Percentiles rank a stretch among this genome's conserved stretches.
phyloP scores from a whole-genome alignment of 2,329 filamentous ascomycete genomes.

The Hirsutella thompsonii region DNA sequence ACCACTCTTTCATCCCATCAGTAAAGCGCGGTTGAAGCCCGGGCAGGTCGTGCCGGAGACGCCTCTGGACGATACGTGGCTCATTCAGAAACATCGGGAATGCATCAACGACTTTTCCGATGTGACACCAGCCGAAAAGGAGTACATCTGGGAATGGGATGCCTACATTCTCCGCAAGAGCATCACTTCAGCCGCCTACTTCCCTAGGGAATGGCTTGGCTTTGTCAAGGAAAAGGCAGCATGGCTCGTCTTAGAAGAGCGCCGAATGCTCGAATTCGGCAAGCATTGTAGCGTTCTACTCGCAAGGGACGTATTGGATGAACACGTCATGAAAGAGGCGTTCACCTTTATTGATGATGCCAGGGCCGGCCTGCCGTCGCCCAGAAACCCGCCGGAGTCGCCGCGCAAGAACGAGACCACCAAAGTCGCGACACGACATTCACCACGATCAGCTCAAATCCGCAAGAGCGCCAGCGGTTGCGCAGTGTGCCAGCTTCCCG shows the following conservation, averaged over 20 bases:
- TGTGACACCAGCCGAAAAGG: slow-evolving; percentile 38
- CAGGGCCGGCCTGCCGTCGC: slow-evolving; percentile 14
- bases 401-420: slow-evolving; percentile 4
- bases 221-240: slow-evolving; percentile 36
- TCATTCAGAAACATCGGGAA: slow-evolving; percentile 46
- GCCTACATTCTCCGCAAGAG: slow-evolving; percentile 37
- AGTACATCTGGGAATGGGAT: slow-evolving; percentile 47
- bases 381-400: neutral
- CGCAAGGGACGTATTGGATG: slow-evolving; percentile 32
- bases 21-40: slow-evolving; percentile 36
- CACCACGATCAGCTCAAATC: slow-evolving; percentile 20
- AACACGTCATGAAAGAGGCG: slow-evolving; percentile 28
- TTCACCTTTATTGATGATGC: slow-evolving; percentile 29
- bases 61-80: slow-evolving; percentile 36
- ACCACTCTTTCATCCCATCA: slow-evolving; percentile 43
- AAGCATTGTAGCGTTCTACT: slow-evolving; percentile 40
- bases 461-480: slow-evolving; percentile 32
- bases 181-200: slow-evolving; percentile 37
- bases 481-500: slow-evolving; percentile 32
- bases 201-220: slow-evolving; percentile 36
- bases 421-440: slow-evolving; percentile 12
- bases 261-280: slow-evolving; percentile 39
- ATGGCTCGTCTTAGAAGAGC: slow-evolving; percentile 37
- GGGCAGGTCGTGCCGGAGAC: slow-evolving; percentile 32
- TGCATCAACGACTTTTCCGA: slow-evolving; percentile 44